These are phyloP conservation scores for Leucaena leucocephala DNA, from an alignment of 306 rosid genomes.

Conservation along the genomic window DNA sequence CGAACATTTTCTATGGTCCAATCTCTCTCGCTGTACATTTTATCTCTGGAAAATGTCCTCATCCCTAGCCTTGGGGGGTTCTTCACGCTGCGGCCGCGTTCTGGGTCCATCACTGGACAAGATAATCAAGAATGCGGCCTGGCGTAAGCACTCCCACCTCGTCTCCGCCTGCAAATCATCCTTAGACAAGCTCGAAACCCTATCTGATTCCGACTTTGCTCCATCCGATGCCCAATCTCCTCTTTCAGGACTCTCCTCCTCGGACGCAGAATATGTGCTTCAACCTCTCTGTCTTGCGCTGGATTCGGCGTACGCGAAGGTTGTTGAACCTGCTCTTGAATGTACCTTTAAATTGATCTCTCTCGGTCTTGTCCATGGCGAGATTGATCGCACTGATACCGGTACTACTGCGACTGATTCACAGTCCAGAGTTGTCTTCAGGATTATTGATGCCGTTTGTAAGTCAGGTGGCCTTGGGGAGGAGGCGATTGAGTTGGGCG, in stretches of 20 bases:
- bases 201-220: slow-evolving; percentile 57
- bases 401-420: slow-evolving; percentile 29
- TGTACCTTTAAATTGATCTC: slow-evolving; percentile 90
- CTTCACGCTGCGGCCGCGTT: slow-evolving; percentile 84
- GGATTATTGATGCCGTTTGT: slow-evolving; percentile 74
- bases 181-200: slow-evolving; percentile 87
- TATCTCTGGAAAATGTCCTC: slow-evolving; percentile 61
- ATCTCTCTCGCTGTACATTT: not conserved
- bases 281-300: slow-evolving; percentile 81
- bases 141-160: slow-evolving; percentile 97
- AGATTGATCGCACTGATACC: slow-evolving; percentile 60
- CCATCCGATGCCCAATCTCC: slow-evolving; percentile 55
- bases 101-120: slow-evolving; percentile 93
- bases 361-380: slow-evolving; percentile 74
- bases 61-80: slow-evolving; percentile 91
- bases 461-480: slow-evolving; percentile 85
- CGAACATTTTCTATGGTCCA: slow-evolving; percentile 35
- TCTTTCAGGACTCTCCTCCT: slow-evolving; percentile 59
- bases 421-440: slow-evolving; percentile 44
- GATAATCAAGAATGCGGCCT: slow-evolving; percentile 93
- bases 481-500: slow-evolving; percentile 79
- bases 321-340: slow-evolving; percentile 94
- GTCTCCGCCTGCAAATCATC: slow-evolving; percentile 90
- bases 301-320: slow-evolving; percentile 79
- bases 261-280: slow-evolving; percentile 76